A percentile compares a stretch with the other conserved stretches of the same genome.
Conservation (phyloP, 2,329 filamentous ascomycete genomes). For the Fusarium sp. region DNA sequence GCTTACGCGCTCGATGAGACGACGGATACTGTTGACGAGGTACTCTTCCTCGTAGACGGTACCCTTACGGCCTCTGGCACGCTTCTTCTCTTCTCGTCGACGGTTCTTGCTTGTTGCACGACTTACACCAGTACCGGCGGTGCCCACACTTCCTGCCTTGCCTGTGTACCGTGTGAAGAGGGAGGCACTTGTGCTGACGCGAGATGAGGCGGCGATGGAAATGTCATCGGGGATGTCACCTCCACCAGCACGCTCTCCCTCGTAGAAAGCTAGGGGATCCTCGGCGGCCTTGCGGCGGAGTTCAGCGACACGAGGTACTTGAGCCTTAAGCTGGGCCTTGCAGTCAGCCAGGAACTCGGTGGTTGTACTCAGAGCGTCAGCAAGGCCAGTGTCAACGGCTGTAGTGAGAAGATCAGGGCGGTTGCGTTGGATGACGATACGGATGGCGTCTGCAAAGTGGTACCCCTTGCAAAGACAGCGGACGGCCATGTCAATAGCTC, state of each 20-base stretch:
- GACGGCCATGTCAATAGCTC: constrained; percentile 72
- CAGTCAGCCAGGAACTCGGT: constrained; percentile 95
- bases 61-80: constrained; percentile 91
- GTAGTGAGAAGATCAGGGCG: constrained; percentile 68
- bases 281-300: constrained; percentile 80
- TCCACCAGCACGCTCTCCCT: constrained; percentile 71
- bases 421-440: constrained; percentile 69
- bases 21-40: constrained; percentile 82
- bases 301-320: constrained; percentile 85
- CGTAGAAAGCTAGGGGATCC: constrained; percentile 89
- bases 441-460: constrained; percentile 87
- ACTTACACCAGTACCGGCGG: constrained; percentile 74
- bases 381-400: constrained; percentile 78
- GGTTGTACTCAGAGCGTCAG: constrained; percentile 79
- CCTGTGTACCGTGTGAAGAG: constrained; percentile 94
- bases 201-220: constrained; percentile 82
- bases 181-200: constrained; percentile 81
- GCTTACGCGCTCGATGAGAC: constrained; percentile 84
- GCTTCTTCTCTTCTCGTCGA: constrained; percentile 90
- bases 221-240: constrained; percentile 88
- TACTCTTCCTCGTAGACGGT: constrained; percentile 99
- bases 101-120: constrained; percentile 88
- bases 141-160: constrained; percentile 67
- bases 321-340: constrained; percentile 80
- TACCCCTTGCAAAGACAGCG: constrained; percentile 86